Percentiles rank a stretch among this genome's conserved stretches.
phyloP scores from a whole-genome alignment of 2,329 filamentous ascomycete species.

The Botrytis aclada region DNA sequence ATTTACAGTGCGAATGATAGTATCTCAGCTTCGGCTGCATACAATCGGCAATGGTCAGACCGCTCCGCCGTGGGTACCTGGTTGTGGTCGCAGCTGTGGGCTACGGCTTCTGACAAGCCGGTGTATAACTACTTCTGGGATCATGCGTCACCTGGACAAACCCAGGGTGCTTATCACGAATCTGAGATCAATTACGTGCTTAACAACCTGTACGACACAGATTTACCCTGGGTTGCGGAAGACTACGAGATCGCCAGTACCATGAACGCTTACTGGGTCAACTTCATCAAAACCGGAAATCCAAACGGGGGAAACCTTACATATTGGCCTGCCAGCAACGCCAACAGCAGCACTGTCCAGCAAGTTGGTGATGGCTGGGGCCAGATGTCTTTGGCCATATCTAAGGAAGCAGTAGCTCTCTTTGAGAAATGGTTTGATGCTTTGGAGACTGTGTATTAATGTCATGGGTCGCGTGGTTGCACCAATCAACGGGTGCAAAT shows the following conservation, averaged over 20 bases:
- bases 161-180: slow-evolving; percentile 34
- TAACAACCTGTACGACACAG: slow-evolving; percentile 35
- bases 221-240: slow-evolving; percentile 30
- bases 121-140: slow-evolving; percentile 38
- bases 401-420: neutral
- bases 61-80: neutral
- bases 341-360: neutral
- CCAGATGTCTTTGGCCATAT: neutral
- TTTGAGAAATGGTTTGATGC: neutral
- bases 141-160: slow-evolving; percentile 33
- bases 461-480: neutral
- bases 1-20: neutral
- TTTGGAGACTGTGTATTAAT: neutral
- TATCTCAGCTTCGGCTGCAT: neutral
- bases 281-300: slow-evolving; percentile 63
- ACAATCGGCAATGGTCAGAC: slow-evolving; percentile 22
- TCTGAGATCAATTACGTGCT: slow-evolving; percentile 38
- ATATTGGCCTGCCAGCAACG: neutral
- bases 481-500: neutral
- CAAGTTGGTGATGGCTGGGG: neutral
- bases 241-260: slow-evolving; percentile 34
- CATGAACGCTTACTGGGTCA: slow-evolving; percentile 68
- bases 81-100: neutral
- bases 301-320: slow-evolving; percentile 50
- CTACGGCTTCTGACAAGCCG: slow-evolving; percentile 27